Evolutionary conservation across 1,284 basidiomycete species (phyloP).

Genomic region (Taiwanofungus camphoratus): DNA sequence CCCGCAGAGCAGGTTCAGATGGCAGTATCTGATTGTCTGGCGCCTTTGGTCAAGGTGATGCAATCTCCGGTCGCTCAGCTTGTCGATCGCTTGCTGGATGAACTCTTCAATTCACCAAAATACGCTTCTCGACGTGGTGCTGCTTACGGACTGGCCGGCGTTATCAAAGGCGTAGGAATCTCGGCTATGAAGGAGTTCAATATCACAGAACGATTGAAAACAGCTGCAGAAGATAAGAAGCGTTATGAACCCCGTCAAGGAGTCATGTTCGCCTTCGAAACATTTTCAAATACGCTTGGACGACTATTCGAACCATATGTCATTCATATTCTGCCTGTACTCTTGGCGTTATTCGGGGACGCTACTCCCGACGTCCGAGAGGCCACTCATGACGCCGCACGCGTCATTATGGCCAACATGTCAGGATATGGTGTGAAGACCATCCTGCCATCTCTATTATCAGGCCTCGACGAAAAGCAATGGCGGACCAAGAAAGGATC

Average conservation of each 20-base stretch:
- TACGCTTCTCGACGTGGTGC: constrained; percentile 93
- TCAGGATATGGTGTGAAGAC: constrained; percentile 95
- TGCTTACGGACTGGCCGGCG: constrained; percentile 93
- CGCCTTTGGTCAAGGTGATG: constrained; percentile 80
- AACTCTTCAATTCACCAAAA: constrained; percentile 74
- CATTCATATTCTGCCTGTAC: constrained; percentile 79
- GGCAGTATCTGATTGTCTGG: constrained; percentile 92
- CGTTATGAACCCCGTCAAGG: constrained; percentile 86
- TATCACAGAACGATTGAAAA: constrained; percentile 69
- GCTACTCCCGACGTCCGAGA: constrained; percentile 86
- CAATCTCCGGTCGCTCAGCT: constrained; percentile 59
- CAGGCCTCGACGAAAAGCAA: constrained; percentile 95
- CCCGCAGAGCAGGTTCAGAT: constrained; percentile 96
- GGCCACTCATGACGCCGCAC: constrained; percentile 89
- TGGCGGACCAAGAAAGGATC: constrained; percentile 99
- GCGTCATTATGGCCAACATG: constrained; percentile 93
- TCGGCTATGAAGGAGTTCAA: constrained; percentile 81
- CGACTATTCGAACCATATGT: constrained; percentile 95
- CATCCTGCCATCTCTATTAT: constrained; percentile 86
- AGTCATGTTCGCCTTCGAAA: constrained; percentile 94
- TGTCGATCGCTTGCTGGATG: constrained; percentile 73
- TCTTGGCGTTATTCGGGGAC: constrained; percentile 91
- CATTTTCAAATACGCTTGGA: constrained; percentile 80
- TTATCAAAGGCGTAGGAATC: constrained; percentile 88
- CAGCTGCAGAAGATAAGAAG: constrained; percentile 89